Evolutionary conservation across 371 early-diverging fungal species (phyloP).

Genomic region (Batkoa obscura): DNA sequence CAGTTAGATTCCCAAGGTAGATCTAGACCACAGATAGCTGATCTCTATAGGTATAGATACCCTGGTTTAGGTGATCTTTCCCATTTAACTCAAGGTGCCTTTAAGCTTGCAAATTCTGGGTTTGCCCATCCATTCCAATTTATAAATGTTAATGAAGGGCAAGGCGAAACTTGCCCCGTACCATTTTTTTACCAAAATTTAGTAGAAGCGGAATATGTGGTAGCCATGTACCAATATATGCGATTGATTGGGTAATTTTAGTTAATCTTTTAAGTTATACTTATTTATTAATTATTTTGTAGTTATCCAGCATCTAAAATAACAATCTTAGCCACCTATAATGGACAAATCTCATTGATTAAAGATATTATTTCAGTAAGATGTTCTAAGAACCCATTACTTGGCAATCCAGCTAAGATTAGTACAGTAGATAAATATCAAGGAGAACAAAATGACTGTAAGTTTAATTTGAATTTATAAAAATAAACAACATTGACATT

Average conservation of each 20-base stretch:
- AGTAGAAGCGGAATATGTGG: constrained; percentile 92
- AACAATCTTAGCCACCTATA: constrained; percentile 82
- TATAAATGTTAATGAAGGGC: constrained; percentile 49
- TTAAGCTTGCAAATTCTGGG: constrained; percentile 61
- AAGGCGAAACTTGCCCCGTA: constrained; percentile 69
- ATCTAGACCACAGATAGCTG: constrained; percentile 53
- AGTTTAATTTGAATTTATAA: constrained; percentile 8
- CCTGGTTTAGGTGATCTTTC: constrained; percentile 36
- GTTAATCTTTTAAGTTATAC: constrained; percentile 5
- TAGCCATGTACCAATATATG: constrained; percentile 91
- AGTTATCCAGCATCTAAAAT: constrained; percentile 70
- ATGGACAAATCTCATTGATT: constrained; percentile 83
- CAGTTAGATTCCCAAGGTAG: constrained; percentile 77
- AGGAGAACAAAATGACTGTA: constrained; percentile 84
- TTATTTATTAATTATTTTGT: neutral
- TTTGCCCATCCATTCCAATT: constrained; percentile 67
- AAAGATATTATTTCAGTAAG: constrained; percentile 67
- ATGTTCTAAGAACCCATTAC: constrained; percentile 64
- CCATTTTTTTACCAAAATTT: constrained; percentile 68
- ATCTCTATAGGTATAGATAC: constrained; percentile 73
- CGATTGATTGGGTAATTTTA: constrained; percentile 47
- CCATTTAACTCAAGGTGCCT: constrained; percentile 14
- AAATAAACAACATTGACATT: neutral
- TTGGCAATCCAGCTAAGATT: constrained; percentile 47
- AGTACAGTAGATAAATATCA: constrained; percentile 89